Conservation (phyloP, 176 grass and related monocot genomes). For the Rhynchospora pubera region DNA sequence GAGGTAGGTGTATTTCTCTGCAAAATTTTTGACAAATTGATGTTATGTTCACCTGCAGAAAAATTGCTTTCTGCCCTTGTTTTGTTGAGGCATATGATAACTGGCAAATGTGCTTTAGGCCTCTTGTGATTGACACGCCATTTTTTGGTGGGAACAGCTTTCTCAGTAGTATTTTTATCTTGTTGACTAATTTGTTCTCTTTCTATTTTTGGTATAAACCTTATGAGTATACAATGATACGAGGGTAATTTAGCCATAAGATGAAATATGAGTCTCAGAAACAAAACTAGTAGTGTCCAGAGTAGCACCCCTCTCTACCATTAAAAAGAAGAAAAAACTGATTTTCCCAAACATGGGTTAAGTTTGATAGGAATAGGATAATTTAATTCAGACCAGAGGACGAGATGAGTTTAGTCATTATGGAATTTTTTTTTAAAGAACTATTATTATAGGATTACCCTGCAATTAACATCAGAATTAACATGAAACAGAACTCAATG, state of each 20-base stretch:
- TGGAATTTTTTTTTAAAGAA: neutral
- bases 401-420: neutral
- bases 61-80: neutral
- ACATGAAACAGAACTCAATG: neutral
- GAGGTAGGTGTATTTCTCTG: slow-evolving; percentile 39
- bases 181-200: neutral
- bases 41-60: neutral
- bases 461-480: neutral
- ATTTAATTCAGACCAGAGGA: neutral
- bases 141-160: neutral
- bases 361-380: neutral
- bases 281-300: neutral
- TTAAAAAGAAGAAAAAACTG: neutral
- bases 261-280: neutral
- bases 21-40: neutral
- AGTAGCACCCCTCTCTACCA: neutral
- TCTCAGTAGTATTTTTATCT: neutral
- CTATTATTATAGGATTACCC: neutral
- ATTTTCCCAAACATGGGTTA: neutral
- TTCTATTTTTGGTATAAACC: neutral
- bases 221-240: neutral
- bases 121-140: neutral
- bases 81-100: neutral
- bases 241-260: neutral
- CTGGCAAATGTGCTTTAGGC: neutral